These are phyloP conservation scores for Ambrosia hybrid DNA, from an alignment of 140 eudicot genomes.

Conservation along the genomic window DNA sequence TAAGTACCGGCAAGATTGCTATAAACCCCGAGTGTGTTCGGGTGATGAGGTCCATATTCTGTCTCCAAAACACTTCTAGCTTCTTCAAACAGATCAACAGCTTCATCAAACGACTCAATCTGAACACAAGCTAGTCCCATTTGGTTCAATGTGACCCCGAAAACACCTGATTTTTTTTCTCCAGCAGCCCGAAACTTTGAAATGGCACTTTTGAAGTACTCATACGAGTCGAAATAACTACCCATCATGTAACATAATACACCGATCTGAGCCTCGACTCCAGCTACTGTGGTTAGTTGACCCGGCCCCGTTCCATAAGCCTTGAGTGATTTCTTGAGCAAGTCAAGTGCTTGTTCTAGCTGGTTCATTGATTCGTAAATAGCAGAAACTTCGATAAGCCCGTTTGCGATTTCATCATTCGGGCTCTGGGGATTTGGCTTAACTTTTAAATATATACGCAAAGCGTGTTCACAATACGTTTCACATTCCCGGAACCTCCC, in stretches of 20 bases:
- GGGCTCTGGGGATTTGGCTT: conserved; percentile 53
- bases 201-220: conserved; percentile 44
- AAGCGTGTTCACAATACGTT: conserved; percentile 73
- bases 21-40: conserved; percentile 79
- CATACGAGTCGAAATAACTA: conserved; percentile 56
- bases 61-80: conserved; percentile 65
- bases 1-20: conserved; percentile 98
- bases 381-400: conserved; percentile 76
- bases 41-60: conserved; percentile 79
- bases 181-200: conserved; percentile 56
- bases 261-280: conserved; percentile 89
- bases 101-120: conserved; percentile 59
- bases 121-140: conserved; percentile 87
- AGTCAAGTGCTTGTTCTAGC: conserved; percentile 55
- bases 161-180: conserved; percentile 65
- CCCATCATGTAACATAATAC: conserved; percentile 68
- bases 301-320: conserved; percentile 61
- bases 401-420: conserved; percentile 76
- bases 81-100: conserved; percentile 79
- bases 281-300: conserved; percentile 62
- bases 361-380: conserved; percentile 83
- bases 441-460: conserved; percentile 39
- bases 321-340: conserved; percentile 65
- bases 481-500: conserved; percentile 85
- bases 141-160: conserved; percentile 81